Conservation (phyloP, 148 eudicot species). For the Chenopodium album region DNA sequence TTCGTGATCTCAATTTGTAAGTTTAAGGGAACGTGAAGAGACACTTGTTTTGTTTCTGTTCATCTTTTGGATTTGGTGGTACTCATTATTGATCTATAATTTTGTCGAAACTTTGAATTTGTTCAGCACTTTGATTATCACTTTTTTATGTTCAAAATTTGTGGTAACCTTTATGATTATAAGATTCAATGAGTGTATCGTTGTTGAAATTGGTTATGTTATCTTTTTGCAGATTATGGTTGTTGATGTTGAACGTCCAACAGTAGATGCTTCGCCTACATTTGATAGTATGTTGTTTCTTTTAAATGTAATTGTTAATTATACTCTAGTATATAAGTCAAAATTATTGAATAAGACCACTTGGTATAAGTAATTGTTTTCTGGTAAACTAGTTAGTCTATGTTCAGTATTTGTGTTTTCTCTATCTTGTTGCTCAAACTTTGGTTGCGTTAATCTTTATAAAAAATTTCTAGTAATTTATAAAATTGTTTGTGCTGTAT, state of each 20-base stretch:
- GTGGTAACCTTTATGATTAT: neutral
- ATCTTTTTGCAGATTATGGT: conserved; percentile 48
- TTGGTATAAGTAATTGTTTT: neutral
- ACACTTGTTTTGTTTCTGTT: neutral
- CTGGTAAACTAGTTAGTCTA: neutral
- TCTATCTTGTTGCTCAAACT: neutral
- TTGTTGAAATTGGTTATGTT: neutral
- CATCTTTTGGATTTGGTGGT: neutral
- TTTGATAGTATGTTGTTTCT: conserved; percentile 47
- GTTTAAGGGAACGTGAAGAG: neutral
- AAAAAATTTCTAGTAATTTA: too few species aligned
- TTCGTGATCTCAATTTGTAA: neutral
- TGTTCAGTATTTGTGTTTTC: neutral
- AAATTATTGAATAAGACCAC: neutral
- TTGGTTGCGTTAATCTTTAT: too few species aligned
- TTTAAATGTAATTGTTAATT: neutral
- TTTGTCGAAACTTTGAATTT: neutral
- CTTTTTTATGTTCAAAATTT: neutral
- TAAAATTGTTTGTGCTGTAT: too few species aligned
- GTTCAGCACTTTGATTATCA: neutral
- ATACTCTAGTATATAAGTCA: neutral
- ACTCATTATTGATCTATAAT: neutral
- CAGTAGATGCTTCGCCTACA: conserved; percentile 30
- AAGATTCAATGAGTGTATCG: neutral
- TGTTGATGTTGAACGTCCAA: conserved; percentile 37